phyloP scores from a whole-genome alignment of 495 filamentous ascomycete species.

The Lophium mytilinum region DNA sequence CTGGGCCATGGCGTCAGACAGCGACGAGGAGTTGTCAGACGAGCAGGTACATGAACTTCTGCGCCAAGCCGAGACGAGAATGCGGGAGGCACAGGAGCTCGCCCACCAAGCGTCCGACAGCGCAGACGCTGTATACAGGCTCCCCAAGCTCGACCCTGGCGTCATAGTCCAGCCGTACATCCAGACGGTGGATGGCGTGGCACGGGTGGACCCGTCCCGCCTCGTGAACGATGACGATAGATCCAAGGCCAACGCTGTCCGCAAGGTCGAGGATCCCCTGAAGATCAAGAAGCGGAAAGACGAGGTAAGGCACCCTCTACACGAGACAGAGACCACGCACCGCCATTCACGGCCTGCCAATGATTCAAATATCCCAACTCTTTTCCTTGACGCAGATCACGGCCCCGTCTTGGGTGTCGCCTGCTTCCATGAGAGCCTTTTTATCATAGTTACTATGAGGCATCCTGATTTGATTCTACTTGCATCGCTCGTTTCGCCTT shows the following conservation, averaged over 20 bases:
- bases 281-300: constrained; percentile 30
- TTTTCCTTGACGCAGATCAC: constrained; percentile 54
- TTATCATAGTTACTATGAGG: constrained; percentile 99
- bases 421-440: constrained; percentile 66
- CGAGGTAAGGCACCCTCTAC: constrained; percentile 41
- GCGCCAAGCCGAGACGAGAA: constrained; percentile 52
- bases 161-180: constrained; percentile 42
- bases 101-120: background rate
- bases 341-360: constrained; percentile 35
- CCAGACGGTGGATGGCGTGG: constrained; percentile 37
- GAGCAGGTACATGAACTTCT: constrained; percentile 56
- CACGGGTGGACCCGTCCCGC: constrained; percentile 40
- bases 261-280: constrained; percentile 41
- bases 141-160: constrained; percentile 40
- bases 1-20: constrained; percentile 14
- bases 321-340: background rate
- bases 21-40: constrained; percentile 48
- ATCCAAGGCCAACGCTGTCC: constrained; percentile 36
- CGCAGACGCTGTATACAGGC: constrained; percentile 17
- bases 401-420: constrained; percentile 69
- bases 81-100: constrained; percentile 33
- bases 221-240: constrained; percentile 39
- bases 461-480: constrained; percentile 18
- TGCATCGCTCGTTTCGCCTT: constrained; percentile 6
- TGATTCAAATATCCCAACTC: constrained; percentile 63